Evolutionary conservation across 257 asterid genomes (phyloP).

Genomic region (Solanum tarapatanum): DNA sequence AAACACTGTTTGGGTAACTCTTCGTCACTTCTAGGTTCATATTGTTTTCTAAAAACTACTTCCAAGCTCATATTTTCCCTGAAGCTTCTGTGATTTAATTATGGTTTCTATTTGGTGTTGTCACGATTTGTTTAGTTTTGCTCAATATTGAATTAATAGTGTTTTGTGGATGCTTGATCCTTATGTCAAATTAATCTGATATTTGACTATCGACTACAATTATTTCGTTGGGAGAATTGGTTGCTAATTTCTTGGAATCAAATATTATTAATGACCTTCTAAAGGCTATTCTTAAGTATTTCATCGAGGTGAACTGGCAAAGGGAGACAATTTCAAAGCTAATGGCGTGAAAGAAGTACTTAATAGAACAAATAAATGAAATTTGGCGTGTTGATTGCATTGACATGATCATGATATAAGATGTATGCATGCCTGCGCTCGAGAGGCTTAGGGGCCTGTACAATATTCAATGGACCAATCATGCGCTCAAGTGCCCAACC

Average conservation of each 20-base stretch:
- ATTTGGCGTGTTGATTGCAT: not conserved
- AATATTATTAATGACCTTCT: not conserved
- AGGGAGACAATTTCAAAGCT: not conserved
- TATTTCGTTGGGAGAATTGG: not conserved
- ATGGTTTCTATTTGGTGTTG: not conserved
- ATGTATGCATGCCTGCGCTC: not conserved
- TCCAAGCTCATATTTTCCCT: not conserved
- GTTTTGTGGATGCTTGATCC: not conserved
- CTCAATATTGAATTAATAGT: not conserved
- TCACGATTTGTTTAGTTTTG: not conserved
- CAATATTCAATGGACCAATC: not conserved
- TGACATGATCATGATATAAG: not conserved
- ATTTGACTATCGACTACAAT: not conserved
- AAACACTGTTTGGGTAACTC: not conserved
- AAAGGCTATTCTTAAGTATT: not conserved
- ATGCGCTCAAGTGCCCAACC: not conserved
- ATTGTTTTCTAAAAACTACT: not conserved
- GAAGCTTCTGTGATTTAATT: not conserved
- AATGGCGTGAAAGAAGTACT: not conserved
- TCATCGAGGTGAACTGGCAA: not conserved
- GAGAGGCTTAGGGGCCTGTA: not conserved
- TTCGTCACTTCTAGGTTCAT: not conserved
- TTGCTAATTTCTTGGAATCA: not conserved
- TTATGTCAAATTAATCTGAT: not conserved
- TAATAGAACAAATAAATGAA: not conserved